A percentile compares a stretch with the other conserved stretches of the same genome.
Evolutionary conservation across 805 yeast genomes (phyloP).

Genomic region (Kregervanrija delftensis): DNA sequence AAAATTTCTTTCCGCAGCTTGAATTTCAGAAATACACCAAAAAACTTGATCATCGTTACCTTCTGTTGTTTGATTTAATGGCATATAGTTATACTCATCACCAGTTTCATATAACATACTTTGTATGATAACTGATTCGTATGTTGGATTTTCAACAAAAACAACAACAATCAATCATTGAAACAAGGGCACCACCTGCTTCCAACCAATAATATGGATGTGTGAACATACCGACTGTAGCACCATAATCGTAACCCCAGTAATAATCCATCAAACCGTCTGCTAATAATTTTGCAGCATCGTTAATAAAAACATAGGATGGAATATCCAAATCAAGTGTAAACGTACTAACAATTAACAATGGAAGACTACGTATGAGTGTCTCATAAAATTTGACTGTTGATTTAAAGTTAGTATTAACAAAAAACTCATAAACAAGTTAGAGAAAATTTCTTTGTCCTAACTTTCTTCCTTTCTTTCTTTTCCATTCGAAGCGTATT

Average conservation of each 20-base stretch:
- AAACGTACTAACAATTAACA: background rate
- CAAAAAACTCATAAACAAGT: too few relatives aligned
- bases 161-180: constrained; percentile 70
- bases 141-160: constrained; percentile 66
- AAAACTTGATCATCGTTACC: constrained; percentile 98
- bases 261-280: constrained; percentile 66
- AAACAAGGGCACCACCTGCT: constrained; percentile 95
- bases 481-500: too few relatives aligned
- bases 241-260: constrained; percentile 57
- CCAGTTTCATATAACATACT: constrained; percentile 74
- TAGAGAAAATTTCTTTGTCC: too few relatives aligned
- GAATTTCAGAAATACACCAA: constrained; percentile 93
- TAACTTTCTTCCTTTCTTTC: too few relatives aligned
- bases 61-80: constrained; percentile 84
- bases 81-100: constrained; percentile 70
- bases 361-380: too few relatives aligned
- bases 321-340: constrained; percentile 30
- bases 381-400: too few relatives aligned
- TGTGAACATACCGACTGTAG: constrained; percentile 80
- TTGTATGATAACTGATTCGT: constrained; percentile 46
- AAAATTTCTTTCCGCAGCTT: constrained; percentile 86
- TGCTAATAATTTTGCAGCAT: constrained; percentile 46
- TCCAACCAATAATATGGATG: constrained; percentile 98
- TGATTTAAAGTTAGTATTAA: too few relatives aligned
- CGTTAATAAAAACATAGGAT: constrained; percentile 38